phyloP scores from a whole-genome alignment of 1,139 yeast species.

The Debaryomyces nepalensis region DNA sequence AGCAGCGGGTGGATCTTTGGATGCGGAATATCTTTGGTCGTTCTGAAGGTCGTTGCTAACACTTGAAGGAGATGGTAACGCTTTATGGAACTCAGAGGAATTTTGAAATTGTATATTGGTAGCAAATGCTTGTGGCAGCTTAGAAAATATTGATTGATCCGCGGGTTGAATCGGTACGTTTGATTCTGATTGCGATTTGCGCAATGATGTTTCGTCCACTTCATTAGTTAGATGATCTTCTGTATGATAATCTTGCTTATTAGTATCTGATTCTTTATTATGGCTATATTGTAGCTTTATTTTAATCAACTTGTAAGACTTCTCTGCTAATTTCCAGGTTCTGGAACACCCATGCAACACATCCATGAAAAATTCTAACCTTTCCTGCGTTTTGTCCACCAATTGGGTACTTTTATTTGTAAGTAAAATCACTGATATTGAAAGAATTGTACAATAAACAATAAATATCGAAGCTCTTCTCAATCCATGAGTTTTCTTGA shows the following conservation, averaged over 20 bases:
- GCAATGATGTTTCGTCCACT: neutral
- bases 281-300: conserved; percentile 32
- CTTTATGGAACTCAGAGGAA: neutral
- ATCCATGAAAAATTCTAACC: conserved; percentile 44
- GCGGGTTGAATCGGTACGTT: no score
- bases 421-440: conserved; percentile 49
- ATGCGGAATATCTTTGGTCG: neutral
- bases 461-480: conserved; percentile 50
- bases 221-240: neutral
- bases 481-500: conserved; percentile 45
- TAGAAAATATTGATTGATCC: no score
- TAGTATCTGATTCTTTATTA: conserved; percentile 16
- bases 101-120: no score
- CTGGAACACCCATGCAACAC: conserved; percentile 44
- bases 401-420: conserved; percentile 36
- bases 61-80: neutral
- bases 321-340: conserved; percentile 56
- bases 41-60: neutral
- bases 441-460: conserved; percentile 52
- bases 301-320: conserved; percentile 47
- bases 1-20: neutral
- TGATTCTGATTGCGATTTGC: neutral
- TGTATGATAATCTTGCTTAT: neutral
- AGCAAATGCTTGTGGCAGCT: no score
- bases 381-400: conserved; percentile 29